phyloP scores from a whole-genome alignment of 495 filamentous ascomycete genomes.

The Rostrohypoxylon terebratum region DNA sequence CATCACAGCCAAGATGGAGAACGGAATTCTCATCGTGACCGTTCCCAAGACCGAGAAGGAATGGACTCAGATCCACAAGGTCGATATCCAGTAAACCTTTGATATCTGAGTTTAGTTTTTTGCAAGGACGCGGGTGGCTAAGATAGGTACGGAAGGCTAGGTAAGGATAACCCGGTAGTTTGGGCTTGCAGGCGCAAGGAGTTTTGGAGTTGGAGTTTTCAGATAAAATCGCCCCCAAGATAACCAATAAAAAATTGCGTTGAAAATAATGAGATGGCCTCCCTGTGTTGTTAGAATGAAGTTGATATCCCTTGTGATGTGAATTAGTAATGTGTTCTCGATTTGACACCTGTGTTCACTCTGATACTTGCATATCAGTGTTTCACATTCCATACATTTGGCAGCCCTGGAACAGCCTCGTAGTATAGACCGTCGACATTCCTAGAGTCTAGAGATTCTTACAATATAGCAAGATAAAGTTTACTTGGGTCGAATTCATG shows the following conservation, averaged over 20 bases:
- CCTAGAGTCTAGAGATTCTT: not conserved
- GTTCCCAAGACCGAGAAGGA: slow-evolving; percentile 75
- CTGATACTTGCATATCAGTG: slow-evolving; percentile 23
- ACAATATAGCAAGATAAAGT: too few relatives aligned
- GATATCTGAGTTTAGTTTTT: not conserved
- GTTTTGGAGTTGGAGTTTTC: slow-evolving; percentile 8
- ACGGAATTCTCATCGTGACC: slow-evolving; percentile 71
- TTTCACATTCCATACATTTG: slow-evolving; percentile 31
- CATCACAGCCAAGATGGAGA: slow-evolving; percentile 73
- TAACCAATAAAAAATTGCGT: slow-evolving; percentile 26
- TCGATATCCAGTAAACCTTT: slow-evolving; percentile 64
- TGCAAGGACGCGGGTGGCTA: not conserved
- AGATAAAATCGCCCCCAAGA: slow-evolving; percentile 14
- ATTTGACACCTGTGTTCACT: slow-evolving; percentile 26
- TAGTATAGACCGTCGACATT: not conserved
- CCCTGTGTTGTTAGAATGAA: not conserved
- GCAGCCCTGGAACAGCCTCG: not conserved
- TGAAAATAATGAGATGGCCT: not conserved
- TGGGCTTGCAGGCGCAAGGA: slow-evolving; percentile 30
- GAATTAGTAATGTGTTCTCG: slow-evolving; percentile 18
- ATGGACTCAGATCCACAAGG: slow-evolving; percentile 69
- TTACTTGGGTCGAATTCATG: slow-evolving; percentile 18
- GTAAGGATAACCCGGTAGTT: not conserved
- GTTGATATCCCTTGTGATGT: slow-evolving; percentile 5
- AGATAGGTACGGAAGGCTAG: slow-evolving; percentile 2